A percentile compares a stretch with the other conserved stretches of the same genome.
phyloP scores from a whole-genome alignment of 2,329 filamentous ascomycete genomes.

The Sporothrix variecibatus region DNA sequence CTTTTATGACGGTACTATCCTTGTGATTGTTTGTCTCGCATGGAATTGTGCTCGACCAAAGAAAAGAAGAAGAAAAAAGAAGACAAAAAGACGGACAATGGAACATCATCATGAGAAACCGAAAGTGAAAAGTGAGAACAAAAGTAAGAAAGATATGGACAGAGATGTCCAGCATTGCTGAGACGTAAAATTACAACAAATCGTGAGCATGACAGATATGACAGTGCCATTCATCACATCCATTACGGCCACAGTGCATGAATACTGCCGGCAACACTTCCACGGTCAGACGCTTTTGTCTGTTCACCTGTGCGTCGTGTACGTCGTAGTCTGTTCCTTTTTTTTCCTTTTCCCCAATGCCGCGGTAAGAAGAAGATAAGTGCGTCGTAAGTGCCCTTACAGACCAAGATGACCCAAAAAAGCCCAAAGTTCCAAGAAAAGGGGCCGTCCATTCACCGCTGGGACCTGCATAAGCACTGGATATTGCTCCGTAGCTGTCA shows the following conservation, averaged over 20 bases:
- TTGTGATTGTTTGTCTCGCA: constrained; percentile 1
- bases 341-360: neutral
- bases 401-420: neutral
- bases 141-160: neutral
- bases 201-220: neutral
- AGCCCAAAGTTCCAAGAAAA: neutral
- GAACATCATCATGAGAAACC: neutral
- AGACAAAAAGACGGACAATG: neutral
- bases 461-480: constrained; percentile 12
- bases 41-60: constrained; percentile 12
- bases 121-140: neutral
- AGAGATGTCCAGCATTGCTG: neutral
- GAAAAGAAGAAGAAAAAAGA: neutral
- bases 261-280: neutral
- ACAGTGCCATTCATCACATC: neutral
- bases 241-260: neutral
- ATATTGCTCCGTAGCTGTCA: neutral
- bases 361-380: neutral
- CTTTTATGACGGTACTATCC: neutral
- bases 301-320: neutral
- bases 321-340: neutral
- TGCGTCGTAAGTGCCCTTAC: neutral
- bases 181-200: neutral
- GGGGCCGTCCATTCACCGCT: neutral
- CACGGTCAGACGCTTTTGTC: neutral